A percentile compares a stretch with the other conserved stretches of the same genome.
Evolutionary conservation across 108 stramenopile genomes (phyloP).

Genomic region (Discostella stelligeroides): DNA sequence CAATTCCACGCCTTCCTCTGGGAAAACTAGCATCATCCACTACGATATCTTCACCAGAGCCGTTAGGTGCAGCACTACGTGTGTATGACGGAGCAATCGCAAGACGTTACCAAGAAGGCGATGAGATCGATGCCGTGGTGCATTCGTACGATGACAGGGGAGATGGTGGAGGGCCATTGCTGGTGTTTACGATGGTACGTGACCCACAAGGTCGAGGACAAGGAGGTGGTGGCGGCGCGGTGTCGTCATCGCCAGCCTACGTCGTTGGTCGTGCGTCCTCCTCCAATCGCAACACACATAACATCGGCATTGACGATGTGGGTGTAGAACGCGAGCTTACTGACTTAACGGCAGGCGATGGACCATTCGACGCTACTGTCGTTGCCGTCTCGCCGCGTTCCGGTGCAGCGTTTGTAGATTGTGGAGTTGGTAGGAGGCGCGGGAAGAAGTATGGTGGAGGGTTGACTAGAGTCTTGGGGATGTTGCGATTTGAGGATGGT

Average conservation of each 20-base stretch:
- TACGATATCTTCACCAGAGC: conserved; percentile 28
- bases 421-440: conserved; percentile 62
- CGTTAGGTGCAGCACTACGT: conserved; percentile 74
- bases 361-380: conserved; percentile 70
- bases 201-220: conserved; percentile 44
- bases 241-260: neutral
- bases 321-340: conserved; percentile 30
- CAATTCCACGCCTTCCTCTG: conserved; percentile 4
- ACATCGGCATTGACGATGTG: conserved; percentile 1
- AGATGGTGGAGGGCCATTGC: conserved; percentile 68
- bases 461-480: conserved; percentile 59
- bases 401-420: conserved; percentile 76
- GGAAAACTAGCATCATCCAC: neutral
- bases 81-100: conserved; percentile 62
- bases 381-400: conserved; percentile 59
- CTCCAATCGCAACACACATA: neutral
- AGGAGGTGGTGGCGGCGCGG: neutral
- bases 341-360: conserved; percentile 67
- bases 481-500: conserved; percentile 67
- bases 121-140: conserved; percentile 66
- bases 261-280: neutral
- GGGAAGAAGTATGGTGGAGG: conserved; percentile 51
- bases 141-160: conserved; percentile 67
- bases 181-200: conserved; percentile 70
- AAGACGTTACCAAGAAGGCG: conserved; percentile 59